Conservation (phyloP, 1,139 yeast genomes). For the Yamadazyma jaroonii region DNA sequence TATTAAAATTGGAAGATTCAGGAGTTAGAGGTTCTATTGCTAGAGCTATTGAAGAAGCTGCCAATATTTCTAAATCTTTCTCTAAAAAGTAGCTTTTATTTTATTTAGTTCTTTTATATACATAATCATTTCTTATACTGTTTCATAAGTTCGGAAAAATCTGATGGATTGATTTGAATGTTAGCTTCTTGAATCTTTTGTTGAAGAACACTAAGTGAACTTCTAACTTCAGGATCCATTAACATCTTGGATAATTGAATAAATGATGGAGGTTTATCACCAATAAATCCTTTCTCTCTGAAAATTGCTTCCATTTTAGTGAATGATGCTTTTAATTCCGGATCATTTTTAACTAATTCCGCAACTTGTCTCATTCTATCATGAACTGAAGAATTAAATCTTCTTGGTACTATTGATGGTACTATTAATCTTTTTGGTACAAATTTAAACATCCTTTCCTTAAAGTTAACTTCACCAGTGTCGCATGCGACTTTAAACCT, state of each 20-base stretch:
- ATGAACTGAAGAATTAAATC: constrained; percentile 3
- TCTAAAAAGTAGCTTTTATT: constrained; percentile 53
- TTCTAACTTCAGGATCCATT: constrained; percentile 37
- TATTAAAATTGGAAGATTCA: constrained; percentile 86
- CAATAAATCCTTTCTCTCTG: constrained; percentile 30
- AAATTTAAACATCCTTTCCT: neutral
- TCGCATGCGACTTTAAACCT: neutral
- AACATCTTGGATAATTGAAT: constrained; percentile 37
- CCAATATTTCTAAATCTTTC: constrained; percentile 74
- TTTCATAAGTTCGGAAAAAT: constrained; percentile 26
- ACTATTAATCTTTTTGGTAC: too few species aligned
- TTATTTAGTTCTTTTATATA: neutral
- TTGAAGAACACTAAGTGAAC: constrained; percentile 27
- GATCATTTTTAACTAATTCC: constrained; percentile 21
- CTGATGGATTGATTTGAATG: constrained; percentile 31
- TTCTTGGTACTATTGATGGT: neutral
- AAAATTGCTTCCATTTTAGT: constrained; percentile 32
- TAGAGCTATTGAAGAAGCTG: constrained; percentile 87
- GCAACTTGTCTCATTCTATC: constrained; percentile 17
- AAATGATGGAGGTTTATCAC: constrained; percentile 32
- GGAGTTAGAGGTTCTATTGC: constrained; percentile 87
- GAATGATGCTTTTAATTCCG: constrained; percentile 27
- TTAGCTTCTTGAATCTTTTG: constrained; percentile 31
- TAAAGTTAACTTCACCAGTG: neutral
- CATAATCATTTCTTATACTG: too few species aligned